Evolutionary conservation across 352 stramenopile species (phyloP), one percentile per base, ranked within the genome.

Genomic region (Hyaloperonospora arabidopsidis): DNA sequence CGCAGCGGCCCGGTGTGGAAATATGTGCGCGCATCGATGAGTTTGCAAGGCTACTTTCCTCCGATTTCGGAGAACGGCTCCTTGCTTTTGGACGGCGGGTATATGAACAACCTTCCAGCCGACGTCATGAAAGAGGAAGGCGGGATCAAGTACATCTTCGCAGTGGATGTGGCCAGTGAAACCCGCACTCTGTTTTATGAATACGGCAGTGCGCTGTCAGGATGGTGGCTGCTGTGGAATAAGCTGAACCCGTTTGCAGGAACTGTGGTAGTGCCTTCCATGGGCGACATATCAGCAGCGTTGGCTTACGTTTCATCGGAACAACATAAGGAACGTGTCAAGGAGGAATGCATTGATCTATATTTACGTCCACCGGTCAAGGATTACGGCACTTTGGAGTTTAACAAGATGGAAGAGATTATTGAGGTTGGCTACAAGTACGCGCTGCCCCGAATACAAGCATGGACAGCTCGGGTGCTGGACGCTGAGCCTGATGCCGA

Each of bases 101-200:
- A 97, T 63, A 91, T 96, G 67, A 97, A 97, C 70, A 97, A 97
- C 52, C 63, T 97, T 11, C 89, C 91, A 2, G 89, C 83, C 1
- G 87, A 97, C 59, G 77, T 97, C 28, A 96, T 97, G 75, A 85
- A 89, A 51, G 80, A 93, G 35, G 79, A 95, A 59, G 76, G 82
- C 4, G 85, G 85, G 7, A 90, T 95, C 50, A 87, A 90, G 53
- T 92, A 89, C 48, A 86, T 96, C 39, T 72, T 97, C 22, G 89
- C 87, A 3, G 85, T 96, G 1, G 87, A 96, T 65, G 88, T 97
- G 12, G 84, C 83, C 22, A 90, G 84, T 34, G 84, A 94, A 29
- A 72, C 76, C 1, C 69, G 78, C 2, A 83, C 74, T 0, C 73
- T 88, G 5, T 90, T 89, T 25, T 91, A 83, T 56, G 70, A 71